These are phyloP conservation scores for Pythium plurisporium DNA, from an alignment of 352 stramenopile genomes.

Conservation along the genomic window DNA sequence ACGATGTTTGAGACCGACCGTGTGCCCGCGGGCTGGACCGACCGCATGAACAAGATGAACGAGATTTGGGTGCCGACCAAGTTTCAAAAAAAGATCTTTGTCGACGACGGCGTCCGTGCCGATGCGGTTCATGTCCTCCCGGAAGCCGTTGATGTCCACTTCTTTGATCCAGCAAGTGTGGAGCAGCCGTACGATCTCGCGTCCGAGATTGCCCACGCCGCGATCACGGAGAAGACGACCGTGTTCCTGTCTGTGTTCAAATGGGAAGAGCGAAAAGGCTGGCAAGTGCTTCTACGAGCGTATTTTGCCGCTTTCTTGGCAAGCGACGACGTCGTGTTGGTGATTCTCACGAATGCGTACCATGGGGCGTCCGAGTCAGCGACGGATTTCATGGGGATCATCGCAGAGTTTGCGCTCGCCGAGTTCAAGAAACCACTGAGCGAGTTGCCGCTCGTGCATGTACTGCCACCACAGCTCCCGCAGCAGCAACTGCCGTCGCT, in stretches of 20 bases:
- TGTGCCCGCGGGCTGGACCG: constrained; percentile 83
- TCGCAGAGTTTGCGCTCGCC: constrained; percentile 52
- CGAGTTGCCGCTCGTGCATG: constrained; percentile 53
- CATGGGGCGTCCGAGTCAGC: constrained; percentile 49
- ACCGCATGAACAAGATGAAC: constrained; percentile 89
- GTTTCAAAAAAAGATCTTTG: constrained; percentile 79
- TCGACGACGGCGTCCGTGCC: constrained; percentile 44
- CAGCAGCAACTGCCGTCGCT: constrained; percentile 51
- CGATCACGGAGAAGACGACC: constrained; percentile 40
- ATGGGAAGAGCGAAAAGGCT: constrained; percentile 91
- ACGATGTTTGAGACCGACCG: constrained; percentile 96
- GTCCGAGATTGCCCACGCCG: constrained; percentile 19
- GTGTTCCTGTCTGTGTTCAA: constrained; percentile 94
- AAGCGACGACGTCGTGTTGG: constrained; percentile 64
- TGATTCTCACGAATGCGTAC: constrained; percentile 88
- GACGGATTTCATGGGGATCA: constrained; percentile 43
- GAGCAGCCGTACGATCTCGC: constrained; percentile 45
- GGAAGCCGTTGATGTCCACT: constrained; percentile 88
- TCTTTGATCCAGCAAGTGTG: constrained; percentile 70
- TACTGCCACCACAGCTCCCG: constrained; percentile 58
- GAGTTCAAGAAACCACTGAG: constrained; percentile 37
- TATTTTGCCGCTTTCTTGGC: constrained; percentile 76
- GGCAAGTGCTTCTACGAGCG: constrained; percentile 79
- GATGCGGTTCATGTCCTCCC: constrained; percentile 70
- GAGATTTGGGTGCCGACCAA: constrained; percentile 92